Conservation (phyloP, 495 filamentous ascomycete genomes). For the Penicillium parvum region DNA sequence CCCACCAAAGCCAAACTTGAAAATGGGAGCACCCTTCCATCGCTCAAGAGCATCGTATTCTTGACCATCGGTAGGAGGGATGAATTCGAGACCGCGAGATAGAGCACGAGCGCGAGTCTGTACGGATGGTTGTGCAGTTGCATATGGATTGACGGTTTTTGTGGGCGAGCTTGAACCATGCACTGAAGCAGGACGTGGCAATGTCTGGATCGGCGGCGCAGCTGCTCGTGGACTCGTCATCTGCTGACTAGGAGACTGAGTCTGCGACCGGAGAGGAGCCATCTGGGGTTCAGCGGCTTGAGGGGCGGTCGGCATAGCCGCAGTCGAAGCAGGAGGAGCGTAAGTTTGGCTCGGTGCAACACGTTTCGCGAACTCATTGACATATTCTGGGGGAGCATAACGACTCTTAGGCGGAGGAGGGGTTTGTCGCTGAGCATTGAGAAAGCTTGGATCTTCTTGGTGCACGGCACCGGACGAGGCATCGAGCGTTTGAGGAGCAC, state of each 20-base stretch:
- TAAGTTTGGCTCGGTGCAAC: constrained; percentile 41
- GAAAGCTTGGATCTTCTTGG: constrained; percentile 7
- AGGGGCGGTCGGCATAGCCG: constrained; percentile 26
- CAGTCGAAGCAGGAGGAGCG: constrained; percentile 30
- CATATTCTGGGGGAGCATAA: constrained; percentile 44
- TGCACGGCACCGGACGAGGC: constrained; percentile 1
- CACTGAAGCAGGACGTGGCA: constrained; percentile 66
- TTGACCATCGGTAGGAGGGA: constrained; percentile 73
- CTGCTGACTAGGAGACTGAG: constrained; percentile 70
- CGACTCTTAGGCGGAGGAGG: constrained; percentile 34
- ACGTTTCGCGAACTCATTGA: constrained; percentile 50
- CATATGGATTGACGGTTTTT: constrained; percentile 34
- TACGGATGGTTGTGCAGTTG: constrained; percentile 24
- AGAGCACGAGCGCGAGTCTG: constrained; percentile 31
- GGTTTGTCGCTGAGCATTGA: constrained; percentile 16
- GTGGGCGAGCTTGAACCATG: constrained; percentile 52
- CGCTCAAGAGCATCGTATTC: constrained; percentile 73
- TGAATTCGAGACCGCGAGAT: constrained; percentile 45
- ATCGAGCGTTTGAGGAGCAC: constrained; percentile 10
- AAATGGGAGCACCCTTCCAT: constrained; percentile 84
- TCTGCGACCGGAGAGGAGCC: constrained; percentile 70
- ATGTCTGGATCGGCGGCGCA: constrained; percentile 47
- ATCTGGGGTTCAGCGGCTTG: constrained; percentile 25
- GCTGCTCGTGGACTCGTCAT: constrained; percentile 48
- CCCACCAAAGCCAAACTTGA: constrained; percentile 87